Evolutionary conservation across 352 stramenopile genomes (phyloP), one percentile per base, ranked within the genome.

Genomic region (Phytophthora syringae): DNA sequence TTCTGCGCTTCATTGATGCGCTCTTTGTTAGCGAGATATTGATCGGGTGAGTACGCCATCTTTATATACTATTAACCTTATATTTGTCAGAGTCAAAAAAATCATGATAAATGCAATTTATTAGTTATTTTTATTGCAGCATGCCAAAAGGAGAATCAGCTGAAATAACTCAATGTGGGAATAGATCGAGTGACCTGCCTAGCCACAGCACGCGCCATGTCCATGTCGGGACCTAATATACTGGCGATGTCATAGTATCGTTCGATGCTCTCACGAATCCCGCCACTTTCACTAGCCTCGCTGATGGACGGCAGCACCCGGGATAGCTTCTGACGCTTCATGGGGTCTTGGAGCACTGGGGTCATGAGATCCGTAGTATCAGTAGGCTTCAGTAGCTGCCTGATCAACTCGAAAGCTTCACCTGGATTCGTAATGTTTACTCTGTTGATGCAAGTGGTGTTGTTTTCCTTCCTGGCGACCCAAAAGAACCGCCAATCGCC

Each of bases 401-500:
- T 50, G n/a, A 78, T 78, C 64, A 78, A 30, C 18, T 47, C 13
- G 50, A 80, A 78, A 25, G 64, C 71, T 56, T 52, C 51, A 2
- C 62, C 47, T 55, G 74, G 67, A 13, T 67, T 49, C 3, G 18
- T 55, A 12, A 82, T 64, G 6, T 18, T 60, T 27, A 27, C 37
- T 70, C 20, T 75, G 15, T 54, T 16, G 60, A 83, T 78, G 20
- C 21, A 59, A 40, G 40, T 59, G 13, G 42, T 20, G 21, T 43
- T 68, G 54, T 67, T 49, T 24, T 36, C 59, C 60, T 39, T 76
- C 15, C 76, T 52, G 15, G 77, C 69, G 40, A 82, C 60, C 72
- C 72, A 86, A 49, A 79, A 84, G 65, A 82, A 82, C 16, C 60
- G 22, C 72, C 72, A n/a, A 70, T 83, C n/a, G n/a, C n/a, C n/a